These are phyloP conservation scores for Neofusicoccum ribis DNA, from an alignment of 2,329 filamentous ascomycete species.

Conservation along the genomic window DNA sequence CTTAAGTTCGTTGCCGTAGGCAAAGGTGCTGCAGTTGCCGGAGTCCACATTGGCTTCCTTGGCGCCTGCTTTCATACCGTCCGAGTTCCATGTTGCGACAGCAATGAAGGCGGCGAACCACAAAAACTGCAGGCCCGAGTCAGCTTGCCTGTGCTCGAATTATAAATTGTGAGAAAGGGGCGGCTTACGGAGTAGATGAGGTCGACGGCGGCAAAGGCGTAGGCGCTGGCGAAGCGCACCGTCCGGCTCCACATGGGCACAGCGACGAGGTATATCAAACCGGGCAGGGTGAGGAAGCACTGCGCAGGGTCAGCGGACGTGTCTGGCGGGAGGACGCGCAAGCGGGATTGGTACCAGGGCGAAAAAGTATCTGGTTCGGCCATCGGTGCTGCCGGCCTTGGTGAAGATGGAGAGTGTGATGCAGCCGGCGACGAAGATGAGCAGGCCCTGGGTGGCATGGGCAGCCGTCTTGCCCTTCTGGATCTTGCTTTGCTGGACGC, in stretches of 20 bases:
- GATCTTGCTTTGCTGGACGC: conserved; percentile 37
- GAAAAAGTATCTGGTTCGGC: conserved; percentile 58
- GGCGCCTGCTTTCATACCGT: conserved; percentile 54
- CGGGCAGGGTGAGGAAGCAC: conserved; percentile 62
- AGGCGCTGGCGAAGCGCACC: conserved; percentile 59
- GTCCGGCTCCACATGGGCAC: conserved; percentile 63
- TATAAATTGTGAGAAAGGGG: background rate
- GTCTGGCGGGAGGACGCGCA: background rate
- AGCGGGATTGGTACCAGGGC: conserved; percentile 49
- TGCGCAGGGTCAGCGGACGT: conserved; percentile 30
- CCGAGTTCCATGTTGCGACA: conserved; percentile 56
- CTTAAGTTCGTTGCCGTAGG: conserved; percentile 55
- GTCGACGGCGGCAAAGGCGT: conserved; percentile 60
- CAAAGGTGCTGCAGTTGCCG: conserved; percentile 56
- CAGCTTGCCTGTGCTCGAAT: background rate
- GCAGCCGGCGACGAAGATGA: conserved; percentile 60
- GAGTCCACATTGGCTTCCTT: conserved; percentile 41
- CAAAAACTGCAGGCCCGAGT: conserved; percentile 41
- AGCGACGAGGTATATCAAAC: conserved; percentile 60
- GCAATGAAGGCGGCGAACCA: conserved; percentile 62
- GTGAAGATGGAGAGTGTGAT: conserved; percentile 61
- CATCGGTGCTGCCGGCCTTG: conserved; percentile 54
- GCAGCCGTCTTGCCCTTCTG: conserved; percentile 58
- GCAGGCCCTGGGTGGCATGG: conserved; percentile 55
- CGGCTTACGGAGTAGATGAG: conserved; percentile 45